Base-by-base conservation (phyloP, 2,329 filamentous ascomycete species). In the Myriosclerotinia scirpicola region DNA sequence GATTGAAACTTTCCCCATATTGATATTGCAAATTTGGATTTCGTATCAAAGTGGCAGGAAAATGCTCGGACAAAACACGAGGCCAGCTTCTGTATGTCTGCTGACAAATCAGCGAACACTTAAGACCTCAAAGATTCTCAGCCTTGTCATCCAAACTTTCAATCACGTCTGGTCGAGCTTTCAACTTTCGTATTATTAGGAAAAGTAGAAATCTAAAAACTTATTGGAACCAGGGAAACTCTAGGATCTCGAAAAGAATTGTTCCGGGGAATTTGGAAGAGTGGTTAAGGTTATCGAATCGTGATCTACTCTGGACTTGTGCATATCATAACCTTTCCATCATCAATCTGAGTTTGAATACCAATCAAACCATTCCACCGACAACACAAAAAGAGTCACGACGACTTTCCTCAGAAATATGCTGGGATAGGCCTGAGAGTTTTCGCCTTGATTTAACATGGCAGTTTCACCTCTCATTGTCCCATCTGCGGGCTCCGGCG, bases 401-500 rank as follows among this genome's bases (percentile, higher is more conserved):
- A 11, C 15, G 7, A 40, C 12, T n/a, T 6, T 2, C 46, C 44
- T 59, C 54, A 7, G 3, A 52, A 52, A 42, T 34, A 65, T 65
- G 63, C 17, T 20, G 44, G 42, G 22, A 40, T 65, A 65, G 36
- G 30, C 2, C 30, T n/a, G 2, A n/a, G 11, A 58, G 6, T n/a
- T 26, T 0, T 20, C 55, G 15, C 15, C 48, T 20, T 42, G 22
- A 20, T 46, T 44, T 38, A 64, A n/a, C 20, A 70, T 70, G 69
- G 69, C 69, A n/a, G 68, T 70, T 26, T 70, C 69, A 44, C 69
- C 69, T 20, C 62, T 70, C 59, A 62, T 68, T 38, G 40, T 70
- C 7, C 68, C 66, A 14, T 65, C 65, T 50, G 54, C 17, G 40
- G 55, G 54, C 36, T 36, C 60, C 22, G 67, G 68, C 22, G 56